Conservation (phyloP, 106 monocot genomes). For the Iris macrosiphon region DNA sequence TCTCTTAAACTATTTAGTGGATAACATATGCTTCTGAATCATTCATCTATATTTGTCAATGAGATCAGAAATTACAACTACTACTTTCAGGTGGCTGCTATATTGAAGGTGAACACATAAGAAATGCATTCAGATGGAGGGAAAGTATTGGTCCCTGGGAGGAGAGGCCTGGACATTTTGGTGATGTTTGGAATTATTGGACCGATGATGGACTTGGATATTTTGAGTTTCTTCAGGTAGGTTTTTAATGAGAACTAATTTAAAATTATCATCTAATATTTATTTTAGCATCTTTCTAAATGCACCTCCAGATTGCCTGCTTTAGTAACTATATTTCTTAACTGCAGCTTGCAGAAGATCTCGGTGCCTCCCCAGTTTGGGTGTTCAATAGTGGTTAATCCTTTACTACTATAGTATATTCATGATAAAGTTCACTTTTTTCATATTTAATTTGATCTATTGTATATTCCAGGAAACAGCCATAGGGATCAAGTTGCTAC, state of each 20-base stretch:
- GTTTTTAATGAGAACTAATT: background rate
- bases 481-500: conserved; percentile 72
- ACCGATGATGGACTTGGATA: conserved; percentile 98
- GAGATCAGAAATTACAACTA: background rate
- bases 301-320: background rate
- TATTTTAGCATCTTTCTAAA: too few relatives aligned
- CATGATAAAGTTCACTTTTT: background rate
- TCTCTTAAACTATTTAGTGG: too few relatives aligned
- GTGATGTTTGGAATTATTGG: conserved; percentile 98
- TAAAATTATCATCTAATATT: too few relatives aligned
- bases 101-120: conserved; percentile 84
- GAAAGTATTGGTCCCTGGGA: conserved; percentile 92
- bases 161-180: conserved; percentile 95
- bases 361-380: conserved; percentile 78
- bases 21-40: too few relatives aligned
- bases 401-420: too few relatives aligned
- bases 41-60: background rate
- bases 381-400: conserved; percentile 91
- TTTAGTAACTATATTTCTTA: too few relatives aligned
- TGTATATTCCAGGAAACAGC: conserved; percentile 60
- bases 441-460: conserved; percentile 3
- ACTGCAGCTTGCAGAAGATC: conserved; percentile 88
- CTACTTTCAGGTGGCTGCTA: conserved; percentile 76
- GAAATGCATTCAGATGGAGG: conserved; percentile 93
- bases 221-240: conserved; percentile 89